These are phyloP conservation scores for Haplographium delicatum DNA, from an alignment of 495 filamentous ascomycete genomes.

Conservation along the genomic window DNA sequence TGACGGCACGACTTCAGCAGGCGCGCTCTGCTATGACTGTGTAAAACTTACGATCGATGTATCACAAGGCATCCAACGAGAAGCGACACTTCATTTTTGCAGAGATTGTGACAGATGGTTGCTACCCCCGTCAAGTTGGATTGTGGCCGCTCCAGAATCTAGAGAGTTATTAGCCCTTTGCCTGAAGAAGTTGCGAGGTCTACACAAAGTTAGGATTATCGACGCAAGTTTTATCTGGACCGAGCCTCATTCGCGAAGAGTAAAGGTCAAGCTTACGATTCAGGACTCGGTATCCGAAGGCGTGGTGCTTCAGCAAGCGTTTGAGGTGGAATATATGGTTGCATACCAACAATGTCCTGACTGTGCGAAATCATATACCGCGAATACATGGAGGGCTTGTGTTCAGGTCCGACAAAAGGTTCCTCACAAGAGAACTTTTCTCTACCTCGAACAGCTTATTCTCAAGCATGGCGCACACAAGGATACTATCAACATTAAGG, in stretches of 20 bases:
- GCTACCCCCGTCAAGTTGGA: constrained; percentile 79
- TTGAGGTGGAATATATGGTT: constrained; percentile 90
- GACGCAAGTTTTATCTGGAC: constrained; percentile 98
- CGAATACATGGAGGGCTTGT: constrained; percentile 80
- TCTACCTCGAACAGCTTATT: constrained; percentile 95
- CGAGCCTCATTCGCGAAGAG: constrained; percentile 84
- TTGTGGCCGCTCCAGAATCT: constrained; percentile 74
- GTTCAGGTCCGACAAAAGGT: constrained; percentile 97
- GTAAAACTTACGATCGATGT: constrained; percentile 90
- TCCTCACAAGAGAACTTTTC: constrained; percentile 92
- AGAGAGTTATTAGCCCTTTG: constrained; percentile 88
- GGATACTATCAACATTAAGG: constrained; percentile 95
- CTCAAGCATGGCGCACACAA: constrained; percentile 87
- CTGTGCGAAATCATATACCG: constrained; percentile 90
- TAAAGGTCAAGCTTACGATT: constrained; percentile 90
- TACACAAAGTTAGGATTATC: constrained; percentile 84
- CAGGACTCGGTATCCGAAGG: constrained; percentile 66
- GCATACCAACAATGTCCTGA: constrained; percentile 86
- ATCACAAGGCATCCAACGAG: constrained; percentile 83
- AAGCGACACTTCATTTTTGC: constrained; percentile 78
- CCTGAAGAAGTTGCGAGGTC: constrained; percentile 70
- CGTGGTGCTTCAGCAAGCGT: constrained; percentile 85
- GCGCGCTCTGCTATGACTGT: constrained; percentile 90
- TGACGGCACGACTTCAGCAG: constrained; percentile 79
- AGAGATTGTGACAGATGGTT: constrained; percentile 92